Percentiles rank a stretch among this genome's conserved stretches.
These are phyloP conservation scores for Anthracocystis walkeri DNA, from an alignment of 1,284 basidiomycete species.

Conservation along the genomic window DNA sequence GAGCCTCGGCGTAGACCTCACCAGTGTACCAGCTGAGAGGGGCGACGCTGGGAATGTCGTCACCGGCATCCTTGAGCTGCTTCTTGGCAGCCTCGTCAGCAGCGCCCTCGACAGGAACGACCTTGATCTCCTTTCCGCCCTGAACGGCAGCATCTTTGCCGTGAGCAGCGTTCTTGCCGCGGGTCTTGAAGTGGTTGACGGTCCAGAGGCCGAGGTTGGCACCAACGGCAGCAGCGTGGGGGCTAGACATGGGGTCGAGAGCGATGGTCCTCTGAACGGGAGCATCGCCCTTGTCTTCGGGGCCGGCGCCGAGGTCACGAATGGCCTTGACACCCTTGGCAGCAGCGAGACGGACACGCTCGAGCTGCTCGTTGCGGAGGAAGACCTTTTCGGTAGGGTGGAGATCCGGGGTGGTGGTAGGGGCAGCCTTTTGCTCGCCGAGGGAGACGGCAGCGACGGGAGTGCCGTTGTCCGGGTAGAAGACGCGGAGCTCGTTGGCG, in stretches of 20 bases:
- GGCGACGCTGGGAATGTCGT: slow-evolving; percentile 55
- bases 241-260: slow-evolving; percentile 60
- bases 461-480: slow-evolving; percentile 53
- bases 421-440: slow-evolving; percentile 62
- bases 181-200: slow-evolving; percentile 68
- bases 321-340: slow-evolving; percentile 66
- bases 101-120: slow-evolving; percentile 53
- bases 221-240: slow-evolving; percentile 65
- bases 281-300: slow-evolving; percentile 45
- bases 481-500: slow-evolving; percentile 61
- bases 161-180: slow-evolving; percentile 56
- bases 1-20: slow-evolving; percentile 78
- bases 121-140: slow-evolving; percentile 62
- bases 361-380: slow-evolving; percentile 66
- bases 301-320: slow-evolving; percentile 58
- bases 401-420: slow-evolving; percentile 61
- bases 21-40: slow-evolving; percentile 67
- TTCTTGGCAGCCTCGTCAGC: slow-evolving; percentile 57
- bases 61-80: slow-evolving; percentile 58
- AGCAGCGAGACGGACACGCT: slow-evolving; percentile 63
- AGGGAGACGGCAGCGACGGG: slow-evolving; percentile 62
- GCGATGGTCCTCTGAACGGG: slow-evolving; percentile 49
- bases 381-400: slow-evolving; percentile 52
- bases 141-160: slow-evolving; percentile 52
- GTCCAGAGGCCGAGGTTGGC: slow-evolving; percentile 64